Percentiles rank a stretch among this genome's conserved stretches.
phyloP scores from a whole-genome alignment of 257 asterid species.

The Leptodermis oblonga region DNA sequence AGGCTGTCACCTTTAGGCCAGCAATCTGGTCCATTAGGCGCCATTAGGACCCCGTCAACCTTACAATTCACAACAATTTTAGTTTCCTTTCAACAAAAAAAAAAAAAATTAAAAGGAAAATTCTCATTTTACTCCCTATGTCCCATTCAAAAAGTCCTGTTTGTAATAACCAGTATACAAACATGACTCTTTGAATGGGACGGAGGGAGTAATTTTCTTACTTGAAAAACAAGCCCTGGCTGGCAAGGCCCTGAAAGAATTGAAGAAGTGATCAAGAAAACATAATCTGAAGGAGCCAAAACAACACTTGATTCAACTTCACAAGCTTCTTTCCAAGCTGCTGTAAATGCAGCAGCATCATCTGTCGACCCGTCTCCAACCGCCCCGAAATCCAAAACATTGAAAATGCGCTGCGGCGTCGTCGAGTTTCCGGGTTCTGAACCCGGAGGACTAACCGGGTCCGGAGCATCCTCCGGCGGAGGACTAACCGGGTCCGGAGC shows the following conservation, averaged over 20 bases:
- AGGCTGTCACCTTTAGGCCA: conserved; percentile 83
- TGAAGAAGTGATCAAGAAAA: conserved; percentile 67
- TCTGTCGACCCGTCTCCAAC: conserved; percentile 71
- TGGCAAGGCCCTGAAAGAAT: conserved; percentile 89
- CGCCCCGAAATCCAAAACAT: conserved; percentile 69
- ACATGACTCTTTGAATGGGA: background rate
- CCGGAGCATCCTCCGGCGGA: conserved; percentile 26
- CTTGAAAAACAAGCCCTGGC: conserved; percentile 80
- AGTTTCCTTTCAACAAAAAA: background rate
- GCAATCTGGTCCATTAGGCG: conserved; percentile 91
- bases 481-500: conserved; percentile 40
- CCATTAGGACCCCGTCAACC: conserved; percentile 86
- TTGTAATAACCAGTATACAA: no score
- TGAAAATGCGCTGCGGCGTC: conserved; percentile 48
- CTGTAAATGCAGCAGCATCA: conserved; percentile 78
- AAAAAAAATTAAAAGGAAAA: background rate
- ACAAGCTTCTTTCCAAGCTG: conserved; percentile 92
- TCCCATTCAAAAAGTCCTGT: no score
- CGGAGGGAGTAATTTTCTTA: conserved; percentile 12
- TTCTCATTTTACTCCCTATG: background rate
- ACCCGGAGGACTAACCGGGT: conserved; percentile 32
- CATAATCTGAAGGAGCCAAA: conserved; percentile 48
- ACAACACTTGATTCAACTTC: conserved; percentile 56
- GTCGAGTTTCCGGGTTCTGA: conserved; percentile 21
- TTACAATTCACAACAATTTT: conserved; percentile 6